These are phyloP conservation scores for Aphanoascus verrucosus DNA, from an alignment of 2,329 filamentous ascomycete species.

Conservation along the genomic window DNA sequence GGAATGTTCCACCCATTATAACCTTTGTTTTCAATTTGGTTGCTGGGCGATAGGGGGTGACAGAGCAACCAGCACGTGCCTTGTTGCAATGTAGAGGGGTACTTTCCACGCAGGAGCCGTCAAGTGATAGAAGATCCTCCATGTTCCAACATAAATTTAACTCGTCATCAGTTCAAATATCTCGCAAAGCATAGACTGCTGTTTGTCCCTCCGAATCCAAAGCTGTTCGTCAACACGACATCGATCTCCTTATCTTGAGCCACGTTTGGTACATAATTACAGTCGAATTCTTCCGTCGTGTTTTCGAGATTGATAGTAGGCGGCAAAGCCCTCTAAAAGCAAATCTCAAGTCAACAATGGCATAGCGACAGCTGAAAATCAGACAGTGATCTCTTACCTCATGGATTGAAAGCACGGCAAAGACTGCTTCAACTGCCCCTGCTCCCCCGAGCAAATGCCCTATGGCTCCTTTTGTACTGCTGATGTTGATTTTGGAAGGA, in stretches of 20 bases:
- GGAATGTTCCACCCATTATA: too few relatives aligned
- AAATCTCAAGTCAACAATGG: background rate
- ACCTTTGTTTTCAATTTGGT: background rate
- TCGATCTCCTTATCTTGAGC: constrained; percentile 61
- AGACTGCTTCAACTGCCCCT: constrained; percentile 80
- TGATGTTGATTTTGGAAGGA: constrained; percentile 62
- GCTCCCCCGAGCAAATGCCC: constrained; percentile 88
- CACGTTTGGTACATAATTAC: constrained; percentile 70
- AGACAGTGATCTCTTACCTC: constrained; percentile 48
- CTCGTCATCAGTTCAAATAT: constrained; percentile 7
- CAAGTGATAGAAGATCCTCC: background rate
- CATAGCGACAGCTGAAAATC: background rate
- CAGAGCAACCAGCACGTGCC: background rate
- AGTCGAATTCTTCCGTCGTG: constrained; percentile 56
- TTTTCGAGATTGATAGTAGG: constrained; percentile 74
- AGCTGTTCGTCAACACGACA: constrained; percentile 83
- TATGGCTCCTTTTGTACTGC: constrained; percentile 86
- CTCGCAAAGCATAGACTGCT: constrained; percentile 66
- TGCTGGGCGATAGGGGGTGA: background rate
- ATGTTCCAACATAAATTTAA: background rate
- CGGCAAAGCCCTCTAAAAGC: constrained; percentile 58
- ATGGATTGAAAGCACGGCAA: constrained; percentile 66
- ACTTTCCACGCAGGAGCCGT: background rate
- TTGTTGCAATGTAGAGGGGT: background rate
- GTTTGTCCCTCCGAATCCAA: constrained; percentile 96